Percentiles rank a stretch among this genome's conserved stretches.
Conservation (phyloP, 2,329 filamentous ascomycete species). For the Chaetomium strumarium region DNA sequence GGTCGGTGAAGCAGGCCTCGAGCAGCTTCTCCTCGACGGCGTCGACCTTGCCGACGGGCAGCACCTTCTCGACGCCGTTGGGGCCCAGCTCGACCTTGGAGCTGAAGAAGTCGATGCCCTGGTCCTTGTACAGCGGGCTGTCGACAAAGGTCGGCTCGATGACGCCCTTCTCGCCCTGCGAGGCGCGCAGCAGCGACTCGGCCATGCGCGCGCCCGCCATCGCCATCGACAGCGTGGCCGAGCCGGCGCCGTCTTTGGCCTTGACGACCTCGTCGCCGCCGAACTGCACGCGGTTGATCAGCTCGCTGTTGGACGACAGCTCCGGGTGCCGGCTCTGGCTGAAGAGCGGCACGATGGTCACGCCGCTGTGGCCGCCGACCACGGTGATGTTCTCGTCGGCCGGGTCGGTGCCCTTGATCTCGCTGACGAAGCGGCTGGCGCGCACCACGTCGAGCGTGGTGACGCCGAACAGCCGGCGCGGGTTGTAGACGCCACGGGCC, state of each 20-base stretch:
- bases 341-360: conserved; percentile 97
- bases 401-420: conserved; percentile 87
- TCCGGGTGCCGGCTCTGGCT: conserved; percentile 85
- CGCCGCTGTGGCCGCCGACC: conserved; percentile 93
- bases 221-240: conserved; percentile 97
- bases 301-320: conserved; percentile 69
- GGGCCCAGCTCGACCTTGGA: conserved; percentile 93
- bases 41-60: conserved; percentile 78
- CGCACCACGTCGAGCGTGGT: conserved; percentile 99
- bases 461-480: conserved; percentile 97
- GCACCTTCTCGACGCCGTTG: conserved; percentile 91
- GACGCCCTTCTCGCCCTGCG: conserved; percentile 90
- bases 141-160: conserved; percentile 96
- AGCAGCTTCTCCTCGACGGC: conserved; percentile 84
- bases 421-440: conserved; percentile 93
- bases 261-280: conserved; percentile 98
- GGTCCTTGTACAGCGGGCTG: conserved; percentile 96
- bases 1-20: conserved; percentile 74
- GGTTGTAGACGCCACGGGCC: conserved; percentile 92
- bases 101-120: conserved; percentile 95
- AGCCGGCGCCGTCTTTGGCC: conserved; percentile 97
- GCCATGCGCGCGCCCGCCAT: conserved; percentile 83
- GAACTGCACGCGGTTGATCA: conserved; percentile 95
- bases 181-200: conserved; percentile 87
- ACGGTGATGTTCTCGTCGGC: conserved; percentile 92